These are phyloP conservation scores for Phytopythium montanum DNA, from an alignment of 352 stramenopile species.

Conservation along the genomic window DNA sequence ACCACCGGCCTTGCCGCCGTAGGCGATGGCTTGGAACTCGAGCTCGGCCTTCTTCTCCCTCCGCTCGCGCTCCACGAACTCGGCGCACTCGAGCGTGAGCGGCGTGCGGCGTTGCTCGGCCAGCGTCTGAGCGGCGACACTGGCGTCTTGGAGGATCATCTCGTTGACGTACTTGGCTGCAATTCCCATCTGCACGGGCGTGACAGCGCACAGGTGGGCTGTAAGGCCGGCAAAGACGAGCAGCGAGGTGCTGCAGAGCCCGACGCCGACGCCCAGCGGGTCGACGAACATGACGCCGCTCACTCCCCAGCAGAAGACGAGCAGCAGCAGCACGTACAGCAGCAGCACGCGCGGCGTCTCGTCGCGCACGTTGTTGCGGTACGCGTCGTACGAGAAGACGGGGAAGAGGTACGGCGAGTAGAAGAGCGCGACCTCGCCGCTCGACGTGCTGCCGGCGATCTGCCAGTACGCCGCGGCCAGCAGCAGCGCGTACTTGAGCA, in stretches of 20 bases:
- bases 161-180: conserved; percentile 89
- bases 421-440: conserved; percentile 61
- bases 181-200: conserved; percentile 85
- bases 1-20: conserved; percentile 33
- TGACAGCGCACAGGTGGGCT: conserved; percentile 75
- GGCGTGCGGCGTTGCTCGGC: conserved; percentile 58
- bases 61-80: conserved; percentile 73
- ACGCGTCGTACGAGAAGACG: conserved; percentile 89
- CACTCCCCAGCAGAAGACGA: conserved; percentile 85
- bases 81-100: conserved; percentile 70
- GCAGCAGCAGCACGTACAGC: conserved; percentile 67
- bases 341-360: conserved; percentile 67
- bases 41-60: conserved; percentile 77
- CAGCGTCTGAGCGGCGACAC: conserved; percentile 59
- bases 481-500: conserved; percentile 68
- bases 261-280: conserved; percentile 85
- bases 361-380: conserved; percentile 89
- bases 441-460: conserved; percentile 27
- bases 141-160: conserved; percentile 85
- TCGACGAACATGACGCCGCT: conserved; percentile 89
- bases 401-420: conserved; percentile 89
- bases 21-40: conserved; percentile 80
- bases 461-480: conserved; percentile 64
- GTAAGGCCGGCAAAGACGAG: conserved; percentile 73
- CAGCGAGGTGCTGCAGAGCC: conserved; percentile 81